Base-by-base conservation (phyloP, 495 filamentous ascomycete genomes). In the Talaromyces ruber region DNA sequence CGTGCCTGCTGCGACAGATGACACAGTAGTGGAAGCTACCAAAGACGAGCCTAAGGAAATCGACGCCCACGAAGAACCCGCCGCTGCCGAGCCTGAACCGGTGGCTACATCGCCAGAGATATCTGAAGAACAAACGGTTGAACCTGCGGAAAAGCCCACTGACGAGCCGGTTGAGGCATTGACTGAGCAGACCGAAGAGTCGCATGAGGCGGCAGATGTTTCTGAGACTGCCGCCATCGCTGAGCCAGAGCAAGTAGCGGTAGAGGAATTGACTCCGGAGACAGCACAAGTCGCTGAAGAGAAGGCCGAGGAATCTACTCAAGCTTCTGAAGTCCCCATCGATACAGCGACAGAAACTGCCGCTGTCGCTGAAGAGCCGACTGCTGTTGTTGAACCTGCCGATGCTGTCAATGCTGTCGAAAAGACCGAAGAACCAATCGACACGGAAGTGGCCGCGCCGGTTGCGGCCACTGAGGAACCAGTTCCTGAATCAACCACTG, bases 391-490 rank as follows among this genome's bases (percentile, higher is more conserved):
- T 3, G 50, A 54, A 34, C 25, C 56, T 29, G 29, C 25, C 54
- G 66, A 67, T 16, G n/a, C n/a, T n/a, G n/a, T n/a, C n/a, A n/a
- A n/a, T n/a, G 59, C 63, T 25, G 26, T 61, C 57, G 21, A 67
- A 12, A 47, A 66, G n/a, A 5, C 61, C 11, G 57, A 59, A n/a
- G 63, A 67, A 54, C 58, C 55, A 4, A 30, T 64, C 5, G 25
- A 64, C 4, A 53, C 55, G 0, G 47, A 62, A 65, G 51, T 56
- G 18, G 47, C 62, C 18, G 63, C 62, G 18, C 45, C 58, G 8
- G 28, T 60, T 28, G 63, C 39, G 5, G 18, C 52, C 11, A 51
- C 18, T 29, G 62, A 66, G 12, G 64, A 68, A 37, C 39, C 59
- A 0, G 45, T 34, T 22, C 2, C 6, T n/a, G 54, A 34, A 57